phyloP scores from a whole-genome alignment of 1,139 yeast genomes.

The Lodderomyces parapsilosis region DNA sequence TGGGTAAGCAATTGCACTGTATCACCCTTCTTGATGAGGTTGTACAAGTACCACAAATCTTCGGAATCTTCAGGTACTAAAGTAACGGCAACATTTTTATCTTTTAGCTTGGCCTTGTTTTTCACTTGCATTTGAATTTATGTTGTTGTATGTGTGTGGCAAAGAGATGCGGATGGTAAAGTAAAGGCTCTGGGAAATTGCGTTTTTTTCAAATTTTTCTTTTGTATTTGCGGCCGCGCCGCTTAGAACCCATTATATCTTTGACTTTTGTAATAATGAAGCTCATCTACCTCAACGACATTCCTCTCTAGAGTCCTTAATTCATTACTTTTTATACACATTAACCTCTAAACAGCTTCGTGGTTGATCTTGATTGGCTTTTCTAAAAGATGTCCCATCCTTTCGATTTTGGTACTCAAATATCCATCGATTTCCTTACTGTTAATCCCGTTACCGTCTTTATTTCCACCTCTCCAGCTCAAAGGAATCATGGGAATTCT shows the following conservation, averaged over 20 bases:
- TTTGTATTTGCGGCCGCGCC: neutral
- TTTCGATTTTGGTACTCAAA: slow-evolving; percentile 85
- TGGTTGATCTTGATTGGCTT: slow-evolving; percentile 17
- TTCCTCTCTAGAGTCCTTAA: neutral
- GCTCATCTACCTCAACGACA: too few relatives aligned
- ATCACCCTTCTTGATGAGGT: slow-evolving; percentile 75
- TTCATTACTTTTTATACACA: slow-evolving; percentile 1
- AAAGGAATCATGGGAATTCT: slow-evolving; percentile 96
- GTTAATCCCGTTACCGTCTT: slow-evolving; percentile 54
- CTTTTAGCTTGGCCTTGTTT: slow-evolving; percentile 34
- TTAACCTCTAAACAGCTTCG: neutral
- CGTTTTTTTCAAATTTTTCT: neutral
- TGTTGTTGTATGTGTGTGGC: too few relatives aligned
- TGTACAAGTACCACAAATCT: slow-evolving; percentile 87
- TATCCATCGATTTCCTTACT: slow-evolving; percentile 90
- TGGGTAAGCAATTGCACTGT: slow-evolving; percentile 66
- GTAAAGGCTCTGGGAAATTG: neutral
- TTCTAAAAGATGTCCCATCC: slow-evolving; percentile 85
- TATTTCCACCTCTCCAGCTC: slow-evolving; percentile 63
- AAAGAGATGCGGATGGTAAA: neutral
- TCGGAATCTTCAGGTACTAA: slow-evolving; percentile 85
- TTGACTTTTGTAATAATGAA: neutral
- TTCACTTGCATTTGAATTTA: slow-evolving; percentile 15
- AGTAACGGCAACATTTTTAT: slow-evolving; percentile 63
- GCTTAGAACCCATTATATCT: neutral